Conservation (phyloP, 2,329 filamentous ascomycete species). For the Hirsutella rhossiliensis region DNA sequence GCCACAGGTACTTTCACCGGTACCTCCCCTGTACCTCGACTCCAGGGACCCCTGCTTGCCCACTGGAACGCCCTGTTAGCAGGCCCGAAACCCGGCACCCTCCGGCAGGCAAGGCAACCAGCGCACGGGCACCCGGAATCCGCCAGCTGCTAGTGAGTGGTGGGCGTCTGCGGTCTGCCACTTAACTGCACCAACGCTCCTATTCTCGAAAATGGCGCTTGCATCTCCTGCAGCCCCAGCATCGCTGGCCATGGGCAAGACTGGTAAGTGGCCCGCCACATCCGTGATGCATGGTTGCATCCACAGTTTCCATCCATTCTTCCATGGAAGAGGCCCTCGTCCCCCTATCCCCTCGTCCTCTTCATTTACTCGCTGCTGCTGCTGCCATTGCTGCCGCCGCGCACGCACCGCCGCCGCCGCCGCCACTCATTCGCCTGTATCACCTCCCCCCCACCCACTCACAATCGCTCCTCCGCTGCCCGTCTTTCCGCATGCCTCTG, state of each 20-base stretch:
- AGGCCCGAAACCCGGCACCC: not conserved
- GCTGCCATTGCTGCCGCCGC: too few species aligned
- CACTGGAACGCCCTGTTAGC: not conserved
- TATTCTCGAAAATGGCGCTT: not conserved
- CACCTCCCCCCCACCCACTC: too few species aligned
- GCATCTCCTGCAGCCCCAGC: not conserved
- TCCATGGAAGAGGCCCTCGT: not conserved
- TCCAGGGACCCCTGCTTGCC: not conserved
- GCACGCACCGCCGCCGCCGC: too few species aligned
- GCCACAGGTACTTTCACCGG: not conserved
- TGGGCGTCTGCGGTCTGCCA: too few species aligned
- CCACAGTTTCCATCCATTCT: not conserved
- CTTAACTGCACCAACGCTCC: not conserved
- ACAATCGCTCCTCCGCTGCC: too few species aligned
- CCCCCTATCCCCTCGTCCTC: not conserved
- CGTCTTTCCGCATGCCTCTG: not conserved
- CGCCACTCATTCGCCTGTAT: too few species aligned
- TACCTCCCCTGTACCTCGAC: not conserved
- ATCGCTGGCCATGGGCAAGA: slow-evolving; percentile 1
- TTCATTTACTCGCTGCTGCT: too few species aligned
- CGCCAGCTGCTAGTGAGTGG: too few species aligned
- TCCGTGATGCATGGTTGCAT: slow-evolving; percentile 3
- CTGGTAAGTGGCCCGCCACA: slow-evolving; percentile 2
- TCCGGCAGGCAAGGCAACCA: not conserved
- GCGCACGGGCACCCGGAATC: not conserved